A percentile compares a stretch with the other conserved stretches of the same genome.
phyloP scores from a whole-genome alignment of 306 rosid genomes.

The Macrotyloma uniflorum region DNA sequence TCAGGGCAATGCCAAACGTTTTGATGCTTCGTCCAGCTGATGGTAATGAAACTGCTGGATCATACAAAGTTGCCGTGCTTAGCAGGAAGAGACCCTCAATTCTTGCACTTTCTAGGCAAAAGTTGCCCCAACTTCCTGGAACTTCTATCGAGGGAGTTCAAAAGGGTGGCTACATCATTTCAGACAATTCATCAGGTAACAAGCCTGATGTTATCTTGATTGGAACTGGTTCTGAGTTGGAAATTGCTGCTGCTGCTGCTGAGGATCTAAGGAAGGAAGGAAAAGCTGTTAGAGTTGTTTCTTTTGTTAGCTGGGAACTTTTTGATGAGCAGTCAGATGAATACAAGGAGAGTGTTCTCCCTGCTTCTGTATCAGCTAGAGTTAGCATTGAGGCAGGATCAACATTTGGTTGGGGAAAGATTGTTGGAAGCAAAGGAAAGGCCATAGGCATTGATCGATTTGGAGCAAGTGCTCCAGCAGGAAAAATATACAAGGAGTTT shows the following conservation, averaged over 20 bases:
- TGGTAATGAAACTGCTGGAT: constrained; percentile 98
- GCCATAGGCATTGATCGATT: constrained; percentile 91
- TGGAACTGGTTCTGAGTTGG: constrained; percentile 97
- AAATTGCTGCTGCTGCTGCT: constrained; percentile 83
- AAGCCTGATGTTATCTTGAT: constrained; percentile 93
- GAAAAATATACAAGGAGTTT: constrained; percentile 86
- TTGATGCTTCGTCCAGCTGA: constrained; percentile 99
- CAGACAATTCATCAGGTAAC: constrained; percentile 87
- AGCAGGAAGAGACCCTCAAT: constrained; percentile 91
- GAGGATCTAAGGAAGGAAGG: constrained; percentile 93
- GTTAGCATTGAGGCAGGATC: constrained; percentile 98
- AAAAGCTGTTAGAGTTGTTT: constrained; percentile 90
- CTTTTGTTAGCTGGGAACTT: constrained; percentile 95
- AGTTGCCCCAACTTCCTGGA: constrained; percentile 80
- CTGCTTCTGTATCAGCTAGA: constrained; percentile 83
- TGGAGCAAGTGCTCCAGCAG: constrained; percentile 99
- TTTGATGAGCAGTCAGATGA: constrained; percentile 83
- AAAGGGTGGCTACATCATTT: constrained; percentile 91
- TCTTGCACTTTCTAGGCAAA: constrained; percentile 95
- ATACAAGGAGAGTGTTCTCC: constrained; percentile 97
- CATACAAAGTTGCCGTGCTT: constrained; percentile 83
- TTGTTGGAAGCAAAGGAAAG: constrained; percentile 89
- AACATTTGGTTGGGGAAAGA: constrained; percentile 90
- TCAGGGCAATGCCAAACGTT: constrained; percentile 96
- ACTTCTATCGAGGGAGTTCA: constrained; percentile 90